Percentiles rank a stretch among this genome's conserved stretches.
Evolutionary conservation across 495 filamentous ascomycete species (phyloP).

Genomic region (Xylaria flabelliformis): DNA sequence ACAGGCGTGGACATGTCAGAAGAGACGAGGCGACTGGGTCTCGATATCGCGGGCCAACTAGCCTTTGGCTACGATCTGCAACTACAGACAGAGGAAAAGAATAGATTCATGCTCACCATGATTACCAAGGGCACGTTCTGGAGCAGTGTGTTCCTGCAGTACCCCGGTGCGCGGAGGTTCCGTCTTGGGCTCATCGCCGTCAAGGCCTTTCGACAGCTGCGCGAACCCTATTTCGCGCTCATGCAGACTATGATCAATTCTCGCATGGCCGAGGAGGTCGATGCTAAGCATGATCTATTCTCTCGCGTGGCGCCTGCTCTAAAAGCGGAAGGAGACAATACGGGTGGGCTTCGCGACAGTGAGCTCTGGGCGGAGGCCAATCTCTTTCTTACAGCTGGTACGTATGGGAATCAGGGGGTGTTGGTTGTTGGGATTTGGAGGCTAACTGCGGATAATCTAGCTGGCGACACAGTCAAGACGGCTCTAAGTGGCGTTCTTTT

Average conservation of each 20-base stretch:
- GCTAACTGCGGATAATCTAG: background rate
- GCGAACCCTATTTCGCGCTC: background rate
- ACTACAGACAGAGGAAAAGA: background rate
- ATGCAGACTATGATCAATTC: slow-evolving; percentile 17
- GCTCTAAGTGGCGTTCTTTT: slow-evolving; percentile 12
- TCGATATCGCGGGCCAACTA: background rate
- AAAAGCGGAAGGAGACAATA: slow-evolving; percentile 23
- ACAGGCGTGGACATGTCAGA: background rate
- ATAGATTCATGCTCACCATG: background rate
- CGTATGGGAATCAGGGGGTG: background rate
- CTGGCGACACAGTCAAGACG: slow-evolving; percentile 19
- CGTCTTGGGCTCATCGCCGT: background rate
- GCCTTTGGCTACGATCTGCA: background rate
- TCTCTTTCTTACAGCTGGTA: slow-evolving; percentile 28
- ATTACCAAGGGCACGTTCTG: background rate
- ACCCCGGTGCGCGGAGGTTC: background rate
- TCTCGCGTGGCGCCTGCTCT: slow-evolving; percentile 49
- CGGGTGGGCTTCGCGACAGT: background rate
- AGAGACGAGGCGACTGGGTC: background rate
- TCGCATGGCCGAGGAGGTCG: slow-evolving; percentile 25
- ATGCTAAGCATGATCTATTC: slow-evolving; percentile 33
- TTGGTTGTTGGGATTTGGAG: background rate
- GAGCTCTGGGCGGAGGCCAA: slow-evolving; percentile 32
- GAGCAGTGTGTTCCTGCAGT: background rate
- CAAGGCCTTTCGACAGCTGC: background rate